Percentiles rank a stretch among this genome's conserved stretches.
These are phyloP conservation scores for Fusarium irregulare DNA, from an alignment of 2,329 filamentous ascomycete species.

Conservation along the genomic window DNA sequence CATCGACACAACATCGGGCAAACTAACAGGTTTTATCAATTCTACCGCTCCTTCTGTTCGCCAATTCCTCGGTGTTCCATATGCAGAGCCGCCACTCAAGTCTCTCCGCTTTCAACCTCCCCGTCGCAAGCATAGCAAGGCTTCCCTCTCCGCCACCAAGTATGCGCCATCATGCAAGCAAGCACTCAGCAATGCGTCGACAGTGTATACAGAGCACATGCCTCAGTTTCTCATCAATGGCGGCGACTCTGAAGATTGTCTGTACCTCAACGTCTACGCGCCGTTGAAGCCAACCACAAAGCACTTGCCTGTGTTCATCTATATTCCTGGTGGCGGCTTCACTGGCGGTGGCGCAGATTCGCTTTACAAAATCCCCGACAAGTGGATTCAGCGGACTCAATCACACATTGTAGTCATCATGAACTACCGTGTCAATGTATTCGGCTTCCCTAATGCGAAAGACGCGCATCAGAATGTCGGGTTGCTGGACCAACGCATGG, in stretches of 20 bases:
- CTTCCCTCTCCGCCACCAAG: neutral
- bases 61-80: constrained; percentile 18
- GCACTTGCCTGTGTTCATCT: constrained; percentile 13
- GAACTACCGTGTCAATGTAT: constrained; percentile 22
- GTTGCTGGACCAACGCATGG: constrained; percentile 17
- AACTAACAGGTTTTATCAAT: constrained; percentile 17
- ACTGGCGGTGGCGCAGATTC: constrained; percentile 12
- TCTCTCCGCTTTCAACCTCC: constrained; percentile 16
- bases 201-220: constrained; percentile 15
- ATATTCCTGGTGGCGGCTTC: constrained; percentile 15
- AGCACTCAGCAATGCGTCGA: constrained; percentile 4
- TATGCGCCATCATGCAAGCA: constrained; percentile 25
- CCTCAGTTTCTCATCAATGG: constrained; percentile 16
- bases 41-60: constrained; percentile 4
- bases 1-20: constrained; percentile 1
- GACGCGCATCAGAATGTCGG: constrained; percentile 14
- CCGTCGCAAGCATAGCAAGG: neutral
- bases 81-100: constrained; percentile 14
- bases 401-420: constrained; percentile 17
- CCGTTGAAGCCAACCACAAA: neutral
- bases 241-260: constrained; percentile 9
- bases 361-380: constrained; percentile 13
- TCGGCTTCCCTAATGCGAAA: constrained; percentile 14
- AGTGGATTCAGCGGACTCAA: constrained; percentile 18
- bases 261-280: constrained; percentile 20